A percentile compares a stretch with the other conserved stretches of the same genome.
phyloP scores from a whole-genome alignment of 2,329 filamentous ascomycete genomes.

The Dactylonectria estremocensis region DNA sequence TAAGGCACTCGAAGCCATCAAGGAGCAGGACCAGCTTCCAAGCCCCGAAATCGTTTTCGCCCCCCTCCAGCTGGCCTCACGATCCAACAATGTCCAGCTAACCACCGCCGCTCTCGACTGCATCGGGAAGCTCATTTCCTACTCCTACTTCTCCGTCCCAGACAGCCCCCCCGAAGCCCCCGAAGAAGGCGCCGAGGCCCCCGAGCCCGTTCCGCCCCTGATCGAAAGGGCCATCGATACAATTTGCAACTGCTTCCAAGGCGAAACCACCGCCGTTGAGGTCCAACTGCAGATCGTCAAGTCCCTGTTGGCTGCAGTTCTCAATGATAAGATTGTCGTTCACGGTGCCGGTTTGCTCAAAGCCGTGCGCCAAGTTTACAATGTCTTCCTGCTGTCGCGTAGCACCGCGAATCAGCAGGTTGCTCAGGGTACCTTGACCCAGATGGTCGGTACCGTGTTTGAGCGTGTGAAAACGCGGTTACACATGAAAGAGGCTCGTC shows the following conservation, averaged over 20 bases:
- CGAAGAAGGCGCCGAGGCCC: constrained; percentile 57
- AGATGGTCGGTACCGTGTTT: constrained; percentile 99
- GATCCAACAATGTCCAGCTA: constrained; percentile 86
- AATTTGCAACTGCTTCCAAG: constrained; percentile 99
- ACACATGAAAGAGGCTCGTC: constrained; percentile 86
- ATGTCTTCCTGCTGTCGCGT: constrained; percentile 96
- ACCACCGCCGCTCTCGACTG: constrained; percentile 95
- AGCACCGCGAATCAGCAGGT: constrained; percentile 96
- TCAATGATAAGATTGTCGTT: constrained; percentile 99
- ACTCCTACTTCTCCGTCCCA: constrained; percentile 94
- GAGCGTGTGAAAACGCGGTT: constrained; percentile 91
- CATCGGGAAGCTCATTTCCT: constrained; percentile 98
- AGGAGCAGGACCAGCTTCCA: constrained; percentile 85
- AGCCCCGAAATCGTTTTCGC: constrained; percentile 94
- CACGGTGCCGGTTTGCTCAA: constrained; percentile 97
- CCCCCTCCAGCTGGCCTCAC: constrained; percentile 90
- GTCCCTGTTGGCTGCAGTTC: constrained; percentile 91
- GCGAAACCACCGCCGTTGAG: constrained; percentile 91
- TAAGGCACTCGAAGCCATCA: constrained; percentile 87
- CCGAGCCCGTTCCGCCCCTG: constrained; percentile 72
- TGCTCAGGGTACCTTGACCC: constrained; percentile 94
- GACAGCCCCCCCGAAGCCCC: constrained; percentile 56
- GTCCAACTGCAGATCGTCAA: constrained; percentile 99
- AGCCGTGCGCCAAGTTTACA: constrained; percentile 97
- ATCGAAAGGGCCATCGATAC: constrained; percentile 99